These are phyloP conservation scores for Hemileia vastatrix DNA, from an alignment of 1,284 basidiomycete genomes.

Conservation along the genomic window DNA sequence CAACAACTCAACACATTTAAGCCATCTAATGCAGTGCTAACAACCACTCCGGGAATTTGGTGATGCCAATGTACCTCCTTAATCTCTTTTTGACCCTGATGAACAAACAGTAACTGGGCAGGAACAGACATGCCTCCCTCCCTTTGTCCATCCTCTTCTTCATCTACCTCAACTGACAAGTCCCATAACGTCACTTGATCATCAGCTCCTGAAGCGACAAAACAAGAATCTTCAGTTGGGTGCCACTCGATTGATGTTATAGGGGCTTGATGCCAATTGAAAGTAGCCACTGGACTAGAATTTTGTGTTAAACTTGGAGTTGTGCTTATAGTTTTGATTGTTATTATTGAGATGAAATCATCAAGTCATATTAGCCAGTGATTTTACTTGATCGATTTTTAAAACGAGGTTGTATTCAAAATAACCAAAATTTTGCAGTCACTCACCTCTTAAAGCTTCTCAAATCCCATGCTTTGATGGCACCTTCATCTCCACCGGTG, in stretches of 20 bases:
- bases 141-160: constrained; percentile 71
- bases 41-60: constrained; percentile 78
- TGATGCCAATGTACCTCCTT: constrained; percentile 99
- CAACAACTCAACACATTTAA: constrained; percentile 95
- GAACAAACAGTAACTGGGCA: constrained; percentile 85
- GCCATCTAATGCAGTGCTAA: constrained; percentile 74
- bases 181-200: constrained; percentile 97
- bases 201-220: constrained; percentile 86
- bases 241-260: constrained; percentile 98
- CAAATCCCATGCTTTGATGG: constrained; percentile 93
- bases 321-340: no score
- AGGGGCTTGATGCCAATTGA: constrained; percentile 82
- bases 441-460: constrained; percentile 74
- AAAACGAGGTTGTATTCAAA: no score
- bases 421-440: constrained; percentile 10
- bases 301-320: no score
- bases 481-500: constrained; percentile 92
- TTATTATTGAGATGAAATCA: no score
- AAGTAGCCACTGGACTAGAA: constrained; percentile 83
- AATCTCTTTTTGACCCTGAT: constrained; percentile 90
- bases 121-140: constrained; percentile 62
- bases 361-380: no score
- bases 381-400: no score
- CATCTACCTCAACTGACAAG: constrained; percentile 88
- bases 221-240: constrained; percentile 87